phyloP scores from a whole-genome alignment of 2,329 filamentous ascomycete species.

The Penicillium sp. region DNA sequence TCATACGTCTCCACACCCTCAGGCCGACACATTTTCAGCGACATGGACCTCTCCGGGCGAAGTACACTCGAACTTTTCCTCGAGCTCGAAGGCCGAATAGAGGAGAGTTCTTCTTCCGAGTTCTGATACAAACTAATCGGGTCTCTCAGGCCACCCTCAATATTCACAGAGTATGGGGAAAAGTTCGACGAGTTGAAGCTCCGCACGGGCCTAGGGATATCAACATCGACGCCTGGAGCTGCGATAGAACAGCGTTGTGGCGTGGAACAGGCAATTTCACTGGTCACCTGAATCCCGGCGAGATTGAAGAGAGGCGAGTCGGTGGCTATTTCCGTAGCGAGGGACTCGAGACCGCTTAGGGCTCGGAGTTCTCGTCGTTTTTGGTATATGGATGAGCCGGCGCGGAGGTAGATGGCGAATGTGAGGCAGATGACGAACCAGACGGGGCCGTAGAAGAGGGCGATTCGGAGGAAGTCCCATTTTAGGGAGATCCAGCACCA shows the following conservation, averaged over 20 bases:
- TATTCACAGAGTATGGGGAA: conserved; percentile 42
- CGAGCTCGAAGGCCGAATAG: not conserved
- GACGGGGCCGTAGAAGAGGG: conserved; percentile 68
- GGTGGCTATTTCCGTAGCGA: conserved; percentile 52
- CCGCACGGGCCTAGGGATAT: not conserved
- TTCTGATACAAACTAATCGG: conserved; percentile 7
- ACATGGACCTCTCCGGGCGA: conserved; percentile 4
- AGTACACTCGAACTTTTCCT: conserved; percentile 4
- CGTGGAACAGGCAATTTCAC: conserved; percentile 49
- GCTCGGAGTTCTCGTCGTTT: conserved; percentile 68
- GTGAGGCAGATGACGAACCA: conserved; percentile 51
- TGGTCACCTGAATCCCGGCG: conserved; percentile 69
- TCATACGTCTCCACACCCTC: conserved; percentile 19
- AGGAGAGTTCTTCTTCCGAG: not conserved
- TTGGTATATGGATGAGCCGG: conserved; percentile 49
- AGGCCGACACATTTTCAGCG: conserved; percentile 4
- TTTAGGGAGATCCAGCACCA: conserved; percentile 79
- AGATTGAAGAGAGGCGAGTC: conserved; percentile 55
- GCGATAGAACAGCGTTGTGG: conserved; percentile 20
- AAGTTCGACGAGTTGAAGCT: conserved; percentile 17
- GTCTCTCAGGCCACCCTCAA: conserved; percentile 35
- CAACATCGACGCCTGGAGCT: not conserved
- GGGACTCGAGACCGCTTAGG: conserved; percentile 57
- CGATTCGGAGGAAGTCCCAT: conserved; percentile 75
- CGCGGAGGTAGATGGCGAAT: conserved; percentile 48